Evolutionary conservation across 208 protist genomes (phyloP), one percentile per base, ranked within the genome.

Genomic region (Trypanosomatidae sp.): DNA sequence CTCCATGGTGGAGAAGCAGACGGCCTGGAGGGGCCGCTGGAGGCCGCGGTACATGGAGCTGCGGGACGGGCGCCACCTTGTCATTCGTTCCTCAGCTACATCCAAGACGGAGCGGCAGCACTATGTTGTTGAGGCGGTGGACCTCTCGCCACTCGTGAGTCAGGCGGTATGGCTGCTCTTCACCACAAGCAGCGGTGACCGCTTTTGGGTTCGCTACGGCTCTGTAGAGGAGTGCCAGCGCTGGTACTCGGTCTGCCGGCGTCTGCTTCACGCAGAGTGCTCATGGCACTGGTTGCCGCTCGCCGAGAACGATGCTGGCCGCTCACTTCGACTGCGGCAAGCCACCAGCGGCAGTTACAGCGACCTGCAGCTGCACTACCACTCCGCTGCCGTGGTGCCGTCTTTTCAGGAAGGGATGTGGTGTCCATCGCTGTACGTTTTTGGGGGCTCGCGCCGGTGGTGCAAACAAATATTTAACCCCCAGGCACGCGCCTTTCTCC

Each of bases 141-240:
- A 95, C 77, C 71, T 28, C 17, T 76, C 83, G 22, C 69, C 77
- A 15, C 65, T 74, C 52, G n/a, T 60, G 13, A 12, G 41, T 7
- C 74, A 78, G 52, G 76, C 80, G 5, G 58, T 50, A 7, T 84
- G 87, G 72, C 60, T 91, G 59, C 72, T 91, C 53, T 73, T 94
- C 60, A 87, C 81, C 33, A 85, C 84, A 49, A 91, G 75, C 62
- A 78, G 52, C 15, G 82, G 85, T 1, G 84, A 92, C 75, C 77
- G 72, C n/a, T 92, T 94, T 62, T 94, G 90, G 90, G 66, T 92
- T 0, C 80, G 82, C 73, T 91, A 92, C 70, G 46, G 64, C 67
- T 84, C 73, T 19, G 67, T 36, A 5, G 76, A 80, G 44, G 75
- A 87, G 73, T 90, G 79, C 46, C 33, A 82, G 33, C 77, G 79